phyloP scores from a whole-genome alignment of 1,284 basidiomycete genomes.

The Heterobasidion occidentale region DNA sequence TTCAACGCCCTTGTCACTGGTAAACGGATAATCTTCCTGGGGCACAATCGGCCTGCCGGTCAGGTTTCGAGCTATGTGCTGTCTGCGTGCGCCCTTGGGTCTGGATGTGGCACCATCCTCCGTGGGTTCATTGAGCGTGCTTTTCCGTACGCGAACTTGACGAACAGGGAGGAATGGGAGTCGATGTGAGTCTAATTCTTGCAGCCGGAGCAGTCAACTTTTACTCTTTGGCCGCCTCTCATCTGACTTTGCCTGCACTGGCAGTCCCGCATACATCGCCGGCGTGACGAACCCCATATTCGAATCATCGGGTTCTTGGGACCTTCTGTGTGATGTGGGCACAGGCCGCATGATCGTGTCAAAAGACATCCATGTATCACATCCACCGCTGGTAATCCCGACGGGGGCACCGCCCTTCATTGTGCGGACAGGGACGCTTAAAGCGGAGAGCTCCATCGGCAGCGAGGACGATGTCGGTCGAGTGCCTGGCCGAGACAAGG shows the following conservation, averaged over 20 bases:
- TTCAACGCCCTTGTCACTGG: constrained; percentile 93
- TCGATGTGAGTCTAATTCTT: constrained; percentile 50
- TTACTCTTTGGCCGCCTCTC: too few relatives aligned
- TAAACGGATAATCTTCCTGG: constrained; percentile 92
- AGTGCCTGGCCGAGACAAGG: constrained; percentile 23
- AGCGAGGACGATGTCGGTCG: constrained; percentile 59
- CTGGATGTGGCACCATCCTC: constrained; percentile 81
- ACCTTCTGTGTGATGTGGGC: constrained; percentile 87
- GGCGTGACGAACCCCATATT: constrained; percentile 97
- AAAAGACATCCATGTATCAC: constrained; percentile 66
- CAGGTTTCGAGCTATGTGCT: constrained; percentile 87
- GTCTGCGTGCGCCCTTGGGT: constrained; percentile 87
- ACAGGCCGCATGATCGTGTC: constrained; percentile 80
- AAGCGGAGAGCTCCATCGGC: constrained; percentile 48
- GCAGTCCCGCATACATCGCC: constrained; percentile 84
- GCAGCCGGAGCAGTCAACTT: too few relatives aligned
- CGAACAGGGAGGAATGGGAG: constrained; percentile 85
- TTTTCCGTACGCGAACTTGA: constrained; percentile 91
- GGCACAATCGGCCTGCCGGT: constrained; percentile 79
- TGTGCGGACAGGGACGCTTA: constrained; percentile 49
- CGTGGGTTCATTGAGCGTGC: constrained; percentile 83
- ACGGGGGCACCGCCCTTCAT: constrained; percentile 32
- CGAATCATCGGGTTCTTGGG: constrained; percentile 83
- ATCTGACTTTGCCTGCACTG: constrained; percentile 1
- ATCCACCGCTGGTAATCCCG: constrained; percentile 38